Evolutionary conservation across 805 yeast genomes (phyloP).

Genomic region (Scheffersomyces lignosus): DNA sequence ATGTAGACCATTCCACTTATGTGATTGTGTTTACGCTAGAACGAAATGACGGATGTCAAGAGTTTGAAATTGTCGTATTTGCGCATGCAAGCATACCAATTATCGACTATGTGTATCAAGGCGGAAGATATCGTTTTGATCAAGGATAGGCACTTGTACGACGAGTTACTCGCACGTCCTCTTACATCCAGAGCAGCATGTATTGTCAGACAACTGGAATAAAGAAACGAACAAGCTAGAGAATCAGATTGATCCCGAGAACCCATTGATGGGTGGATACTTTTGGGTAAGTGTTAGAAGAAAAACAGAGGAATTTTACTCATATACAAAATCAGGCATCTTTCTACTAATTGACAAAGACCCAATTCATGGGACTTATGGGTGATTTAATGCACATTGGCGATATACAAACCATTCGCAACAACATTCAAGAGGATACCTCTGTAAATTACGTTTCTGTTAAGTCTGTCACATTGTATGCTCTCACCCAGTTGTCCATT

Average conservation of each 20-base stretch:
- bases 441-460: too few relatives aligned
- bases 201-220: slow-evolving; percentile 8
- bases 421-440: too few relatives aligned
- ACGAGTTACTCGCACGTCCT: neutral
- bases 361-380: neutral
- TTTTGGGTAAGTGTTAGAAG: neutral
- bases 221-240: slow-evolving; percentile 2
- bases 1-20: neutral
- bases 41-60: neutral
- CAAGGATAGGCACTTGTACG: slow-evolving; percentile 2
- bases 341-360: too few relatives aligned
- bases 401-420: neutral
- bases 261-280: neutral
- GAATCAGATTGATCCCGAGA: slow-evolving; percentile 12
- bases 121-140: slow-evolving; percentile 7
- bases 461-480: neutral
- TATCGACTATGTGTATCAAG: slow-evolving; percentile 7
- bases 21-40: slow-evolving; percentile 1
- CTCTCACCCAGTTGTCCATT: slow-evolving; percentile 6
- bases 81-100: slow-evolving; percentile 7
- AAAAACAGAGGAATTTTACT: neutral
- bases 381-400: neutral
- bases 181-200: slow-evolving; percentile 1
- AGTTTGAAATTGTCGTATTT: slow-evolving; percentile 3
- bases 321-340: neutral